These are phyloP conservation scores for Buddleja alternifolia DNA, from an alignment of 257 asterid species.

Conservation along the genomic window DNA sequence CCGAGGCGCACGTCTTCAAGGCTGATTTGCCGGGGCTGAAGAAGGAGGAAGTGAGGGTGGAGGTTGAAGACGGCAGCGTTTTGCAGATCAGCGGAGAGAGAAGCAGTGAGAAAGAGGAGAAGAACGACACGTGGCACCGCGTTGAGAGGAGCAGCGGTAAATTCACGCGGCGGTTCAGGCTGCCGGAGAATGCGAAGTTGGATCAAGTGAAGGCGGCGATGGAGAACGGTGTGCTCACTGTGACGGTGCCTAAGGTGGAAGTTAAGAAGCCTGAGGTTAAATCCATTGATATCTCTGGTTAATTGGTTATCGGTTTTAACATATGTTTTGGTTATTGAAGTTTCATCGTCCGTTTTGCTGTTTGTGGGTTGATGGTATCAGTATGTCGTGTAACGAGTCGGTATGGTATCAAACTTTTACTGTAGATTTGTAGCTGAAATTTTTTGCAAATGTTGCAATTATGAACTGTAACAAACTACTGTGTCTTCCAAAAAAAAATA, in stretches of 20 bases:
- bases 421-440: too few relatives aligned
- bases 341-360: too few relatives aligned
- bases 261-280: background rate
- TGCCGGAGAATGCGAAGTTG: slow-evolving; percentile 29
- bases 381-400: too few relatives aligned
- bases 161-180: slow-evolving; percentile 26
- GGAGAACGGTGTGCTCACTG: slow-evolving; percentile 24
- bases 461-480: too few relatives aligned
- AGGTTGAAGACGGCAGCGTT: slow-evolving; percentile 29
- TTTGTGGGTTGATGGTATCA: too few relatives aligned
- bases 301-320: too few relatives aligned
- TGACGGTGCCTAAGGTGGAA: background rate
- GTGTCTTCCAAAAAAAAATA: too few relatives aligned
- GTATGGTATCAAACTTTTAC: too few relatives aligned
- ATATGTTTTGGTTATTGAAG: too few relatives aligned
- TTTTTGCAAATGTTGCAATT: too few relatives aligned
- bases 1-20: slow-evolving; percentile 31
- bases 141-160: slow-evolving; percentile 36
- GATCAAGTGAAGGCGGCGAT: slow-evolving; percentile 28
- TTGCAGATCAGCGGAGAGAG: slow-evolving; percentile 43
- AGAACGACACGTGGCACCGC: slow-evolving; percentile 44
- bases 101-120: slow-evolving; percentile 42
- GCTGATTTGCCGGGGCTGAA: slow-evolving; percentile 28
- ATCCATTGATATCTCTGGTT: background rate
- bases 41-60: slow-evolving; percentile 34